Base-by-base conservation (phyloP, 106 monocot species). In the Apostasia ramifera region DNA sequence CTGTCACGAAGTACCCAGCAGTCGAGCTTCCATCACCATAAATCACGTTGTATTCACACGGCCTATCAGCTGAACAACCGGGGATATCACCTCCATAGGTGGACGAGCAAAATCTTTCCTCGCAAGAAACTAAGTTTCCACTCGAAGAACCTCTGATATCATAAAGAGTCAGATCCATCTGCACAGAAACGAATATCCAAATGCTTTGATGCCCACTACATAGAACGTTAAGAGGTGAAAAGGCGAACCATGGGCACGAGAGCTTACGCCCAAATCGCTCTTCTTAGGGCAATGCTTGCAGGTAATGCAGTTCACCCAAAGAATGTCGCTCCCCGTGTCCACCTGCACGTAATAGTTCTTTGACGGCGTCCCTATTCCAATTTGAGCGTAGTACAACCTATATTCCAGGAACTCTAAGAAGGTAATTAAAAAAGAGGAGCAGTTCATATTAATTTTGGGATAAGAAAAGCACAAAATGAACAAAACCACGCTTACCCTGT, bases 11-110 rank as follows among this genome's bases (percentile, higher is more conserved):
- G 57, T 68, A 84, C 9, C 88, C 88, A 67, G 63, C n/a, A 13
- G 82, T 79, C 10, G 77, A 70, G 67, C 84, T 89, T 8, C 84
- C 84, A 71, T 89, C 88, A 57, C 84, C 88, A 73, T 89, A 89
- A 40, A 69, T n/a, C 59, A 81, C 74, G 5, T 70, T 74, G 51
- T 82, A 89, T 49, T 74, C 74, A 74, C 88, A 89, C 0, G 53
- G 79, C 12, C 57, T n/a, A 39, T 70, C 76, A 3, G 47, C 56
- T 2, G 59, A 38, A 65, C 84, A 88, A 4, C 73, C 80, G 8
- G 66, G 55, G 44, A 70, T 4, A 0, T 74, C 61, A 7, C 63
- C 66, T 39, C 70, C 69, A 60, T 71, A 74, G 0, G 73, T 60
- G 52, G 53, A 43, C n/a, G 73, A 57, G 42, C 88, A 88, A 56